Base-by-base conservation (phyloP, 1,284 basidiomycete species). In the Boletus mariae region DNA sequence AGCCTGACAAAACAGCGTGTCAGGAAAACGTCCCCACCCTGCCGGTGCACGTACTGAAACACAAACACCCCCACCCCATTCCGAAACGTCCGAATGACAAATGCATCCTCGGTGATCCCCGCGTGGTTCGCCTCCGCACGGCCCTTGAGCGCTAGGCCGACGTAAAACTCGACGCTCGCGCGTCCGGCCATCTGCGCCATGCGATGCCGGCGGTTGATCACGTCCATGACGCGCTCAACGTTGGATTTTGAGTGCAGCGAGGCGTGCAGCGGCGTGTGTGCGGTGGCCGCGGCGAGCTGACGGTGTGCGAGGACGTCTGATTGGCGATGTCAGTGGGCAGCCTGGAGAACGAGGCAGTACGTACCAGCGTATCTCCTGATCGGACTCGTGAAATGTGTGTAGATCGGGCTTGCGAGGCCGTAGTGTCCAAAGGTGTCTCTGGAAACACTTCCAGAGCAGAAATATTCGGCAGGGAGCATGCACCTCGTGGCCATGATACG, bases 401-500 rank as follows among this genome's bases (percentile, higher is more conserved):
- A 99, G 60, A 99, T 99, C 0, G 89, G 84, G 62, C 85, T 95
- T 0, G 97, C 97, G 17, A 99, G 82, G 51, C 97, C 97, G 68
- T 99, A 99, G 72, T 99, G 97, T 1, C 90, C 88, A 68, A 98
- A 99, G 0, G 92, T 89, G 62, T 98, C 94, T 54, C 89, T 84
- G 0, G 88, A 85, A 4, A 98, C 94, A 61, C 90, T 94, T 9
- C 97, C 97, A 1, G 94, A 90, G 67, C 92, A 94, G 73, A 99
- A 98, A 72, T 99, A 99, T 71, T 99, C 97, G 28, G 97, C 97
- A 0, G 94, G 89, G 17, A 98, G 79, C 97, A 99, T 98, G 70
- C 97, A 99, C 17, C 97, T 80, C 1, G 97, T 99, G 2, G 97
- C 95, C 94, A 99, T 98, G 71, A 99, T 98, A 43, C 97, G 86